Evolutionary conservation across 2,329 filamentous ascomycete genomes (phyloP), one percentile per base, ranked within the genome.

Genomic region (Xylaria sp.): DNA sequence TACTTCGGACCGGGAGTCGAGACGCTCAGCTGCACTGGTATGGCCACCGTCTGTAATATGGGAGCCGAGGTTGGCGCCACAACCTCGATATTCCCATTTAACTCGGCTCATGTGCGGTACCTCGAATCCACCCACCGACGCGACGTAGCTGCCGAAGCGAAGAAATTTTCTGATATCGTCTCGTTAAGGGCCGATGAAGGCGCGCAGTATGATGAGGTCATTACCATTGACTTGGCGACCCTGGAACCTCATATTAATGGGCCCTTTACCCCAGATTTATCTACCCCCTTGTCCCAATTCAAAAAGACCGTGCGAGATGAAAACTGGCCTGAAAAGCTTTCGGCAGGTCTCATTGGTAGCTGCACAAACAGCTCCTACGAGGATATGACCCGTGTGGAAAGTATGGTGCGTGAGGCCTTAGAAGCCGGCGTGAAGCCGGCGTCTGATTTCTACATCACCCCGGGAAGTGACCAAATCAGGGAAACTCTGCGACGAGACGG

Each of bases 361-460:
- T 99, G 96, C 86, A 99, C 96, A 60, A 99, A 99, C 87, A 97
- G 93, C 80, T 98, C 96, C 1, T 99, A 98, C 81, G 92, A 98
- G 82, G 96, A 99, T 79, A 99, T 99, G 96, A 97, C 94, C 42
- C 91, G 95, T 70, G 93, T 94, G 16, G 95, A 98, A 82, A 90
- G 94, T 78, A 88, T 99, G 65, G 93, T 98, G 67, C 94, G 95
- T 81, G 94, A 98, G 81, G 96, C 96, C 10, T 87, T 91, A 61
- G 90, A 91, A 68, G 96, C 94, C n/a, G 96, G 96, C 18, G 85
- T 99, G 69, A 93, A 93, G 83, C 94, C 96, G 47, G 93, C 91
- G 76, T 90, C 93, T 2, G 92, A 94, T 78, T 98, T 99, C 83
- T 98, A 97, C 82, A 92, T 99, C 78, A 98, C 96, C 0, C 96